Evolutionary conservation across 1,284 basidiomycete species (phyloP).

Genomic region (Sphaerobolus stellatus): DNA sequence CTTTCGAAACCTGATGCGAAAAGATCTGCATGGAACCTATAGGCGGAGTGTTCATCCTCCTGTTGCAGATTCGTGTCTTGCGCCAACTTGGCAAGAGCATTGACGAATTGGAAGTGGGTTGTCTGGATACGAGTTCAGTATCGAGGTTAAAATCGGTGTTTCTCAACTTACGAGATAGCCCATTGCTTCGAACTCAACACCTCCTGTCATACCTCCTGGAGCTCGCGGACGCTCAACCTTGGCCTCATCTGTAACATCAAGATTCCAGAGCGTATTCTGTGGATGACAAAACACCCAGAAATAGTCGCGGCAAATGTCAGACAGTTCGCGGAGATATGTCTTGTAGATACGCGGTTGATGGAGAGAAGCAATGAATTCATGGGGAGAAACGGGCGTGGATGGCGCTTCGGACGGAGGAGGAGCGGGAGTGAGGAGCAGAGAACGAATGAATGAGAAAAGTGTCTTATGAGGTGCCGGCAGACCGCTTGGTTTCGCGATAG

Average conservation of each 20-base stretch:
- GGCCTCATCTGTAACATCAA: constrained; percentile 77
- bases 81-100: constrained; percentile 65
- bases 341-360: constrained; percentile 88
- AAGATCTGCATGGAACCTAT: constrained; percentile 79
- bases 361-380: constrained; percentile 85
- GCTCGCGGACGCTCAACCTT: constrained; percentile 89
- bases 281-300: constrained; percentile 99
- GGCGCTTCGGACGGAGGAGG: constrained; percentile 70
- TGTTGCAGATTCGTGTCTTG: constrained; percentile 63
- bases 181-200: constrained; percentile 98
- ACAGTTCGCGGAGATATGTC: constrained; percentile 86
- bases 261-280: constrained; percentile 86
- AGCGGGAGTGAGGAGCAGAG: constrained; percentile 71
- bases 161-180: constrained; percentile 80
- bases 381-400: constrained; percentile 64
- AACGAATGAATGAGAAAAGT: constrained; percentile 67
- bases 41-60: constrained; percentile 71
- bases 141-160: too few species aligned
- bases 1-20: constrained; percentile 88
- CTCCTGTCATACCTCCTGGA: constrained; percentile 97
- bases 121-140: constrained; percentile 51
- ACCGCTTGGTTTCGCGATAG: constrained; percentile 50
- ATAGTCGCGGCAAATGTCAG: constrained; percentile 90
- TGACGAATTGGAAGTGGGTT: constrained; percentile 80
- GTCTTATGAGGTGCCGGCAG: constrained; percentile 71